Base-by-base conservation (phyloP, 306 rosid species). In the Ormosia semicastrata region DNA sequence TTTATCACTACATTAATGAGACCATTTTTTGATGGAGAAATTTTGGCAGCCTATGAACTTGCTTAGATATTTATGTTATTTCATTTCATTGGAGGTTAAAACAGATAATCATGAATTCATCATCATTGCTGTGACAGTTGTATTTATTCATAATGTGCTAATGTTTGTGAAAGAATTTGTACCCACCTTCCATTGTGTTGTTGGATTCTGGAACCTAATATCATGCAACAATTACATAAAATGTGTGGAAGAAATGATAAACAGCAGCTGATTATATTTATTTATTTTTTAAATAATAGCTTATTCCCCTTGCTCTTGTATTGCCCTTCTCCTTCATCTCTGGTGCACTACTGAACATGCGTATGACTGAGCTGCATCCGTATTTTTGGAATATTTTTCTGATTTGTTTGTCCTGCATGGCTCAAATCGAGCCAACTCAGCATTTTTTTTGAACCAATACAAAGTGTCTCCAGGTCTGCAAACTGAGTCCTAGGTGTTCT, bases 31-130 rank as follows among this genome's bases (percentile, higher is more conserved):
- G 79, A 78, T 32, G 43, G 29, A 65, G 58, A 79, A 79, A 73
- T 76, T 90, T 85, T 85, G 76, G 83, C 83, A 67, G 77, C 75
- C 73, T 75, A 66, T 39, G 86, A 65, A 73, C 75, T 73, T 78
- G 66, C 15, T 75, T 66, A 76, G 75, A 69, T 67, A 59, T 77
- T 36, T 76, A 32, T 60, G 79, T 43, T 71, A 77, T 81, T 81
- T 54, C 63, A 77, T 81, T 81, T 81, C 70, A 52, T 63, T 59
- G 52, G 52, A 58, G 68, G 77, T 53, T 36, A 57, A 66, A 80
- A 30, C 14, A 43, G 75, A 50, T 59, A 37, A 62, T 66, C 71
- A 24, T 74, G 77, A 57, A 47, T 73, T 75, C 64, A 47, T 83
- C 66, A 33, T 66, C 63, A 46, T 56, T 75, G 30, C 59, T 17